Evolutionary conservation across 2,329 filamentous ascomycete species (phyloP).

Genomic region (Aspergillus bombycis): DNA sequence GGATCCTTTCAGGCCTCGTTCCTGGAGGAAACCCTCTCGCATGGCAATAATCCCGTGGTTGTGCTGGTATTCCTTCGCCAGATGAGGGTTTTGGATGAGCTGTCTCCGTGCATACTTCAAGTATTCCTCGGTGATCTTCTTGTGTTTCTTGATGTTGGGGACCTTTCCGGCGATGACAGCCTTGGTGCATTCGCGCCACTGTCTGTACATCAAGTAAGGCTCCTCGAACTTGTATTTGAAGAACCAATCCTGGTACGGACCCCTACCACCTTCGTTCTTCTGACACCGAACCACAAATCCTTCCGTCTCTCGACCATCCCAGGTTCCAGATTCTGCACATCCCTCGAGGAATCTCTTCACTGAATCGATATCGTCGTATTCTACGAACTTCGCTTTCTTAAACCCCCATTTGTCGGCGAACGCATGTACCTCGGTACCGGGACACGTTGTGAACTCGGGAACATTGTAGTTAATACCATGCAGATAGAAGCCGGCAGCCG

Average conservation of each 20-base stretch:
- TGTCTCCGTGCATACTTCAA: conserved; percentile 76
- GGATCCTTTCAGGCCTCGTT: conserved; percentile 81
- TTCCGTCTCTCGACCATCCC: conserved; percentile 90
- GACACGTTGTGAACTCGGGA: conserved; percentile 87
- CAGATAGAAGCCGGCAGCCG: conserved; percentile 86
- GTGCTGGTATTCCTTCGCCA: conserved; percentile 73
- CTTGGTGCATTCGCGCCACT: conserved; percentile 98
- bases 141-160: conserved; percentile 83
- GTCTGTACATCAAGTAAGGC: conserved; percentile 96
- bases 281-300: conserved; percentile 95
- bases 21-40: conserved; percentile 82
- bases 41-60: conserved; percentile 96
- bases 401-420: conserved; percentile 96
- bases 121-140: conserved; percentile 88
- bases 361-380: conserved; percentile 72
- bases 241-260: conserved; percentile 87
- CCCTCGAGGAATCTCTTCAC: conserved; percentile 82
- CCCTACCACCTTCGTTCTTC: conserved; percentile 53
- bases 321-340: conserved; percentile 84
- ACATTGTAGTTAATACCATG: conserved; percentile 96
- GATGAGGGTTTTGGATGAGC: conserved; percentile 67
- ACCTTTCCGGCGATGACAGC: conserved; percentile 74
- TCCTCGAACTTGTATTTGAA: conserved; percentile 99
- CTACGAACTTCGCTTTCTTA: conserved; percentile 78
- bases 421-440: conserved; percentile 77